These are phyloP conservation scores for Backusella circina DNA, from an alignment of 192 early-diverging fungal species.

Conservation along the genomic window DNA sequence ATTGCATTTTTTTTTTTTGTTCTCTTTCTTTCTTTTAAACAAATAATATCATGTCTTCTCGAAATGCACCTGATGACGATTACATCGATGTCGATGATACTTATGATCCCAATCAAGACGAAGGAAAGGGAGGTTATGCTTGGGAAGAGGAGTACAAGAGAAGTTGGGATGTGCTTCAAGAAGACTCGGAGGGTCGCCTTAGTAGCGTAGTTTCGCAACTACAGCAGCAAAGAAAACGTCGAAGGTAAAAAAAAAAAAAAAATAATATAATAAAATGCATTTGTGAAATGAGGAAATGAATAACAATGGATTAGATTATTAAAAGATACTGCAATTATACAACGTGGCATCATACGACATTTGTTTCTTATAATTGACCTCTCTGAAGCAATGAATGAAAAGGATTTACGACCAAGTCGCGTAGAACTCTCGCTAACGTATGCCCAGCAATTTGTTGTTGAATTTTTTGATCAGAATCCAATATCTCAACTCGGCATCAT, in stretches of 20 bases:
- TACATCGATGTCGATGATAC: constrained; percentile 56
- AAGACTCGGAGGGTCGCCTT: constrained; percentile 81
- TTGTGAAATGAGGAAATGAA: not conserved
- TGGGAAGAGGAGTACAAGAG: constrained; percentile 98
- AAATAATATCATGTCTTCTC: constrained; percentile 8
- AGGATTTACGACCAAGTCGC: constrained; percentile 80
- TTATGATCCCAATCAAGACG: constrained; percentile 36
- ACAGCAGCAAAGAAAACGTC: constrained; percentile 67
- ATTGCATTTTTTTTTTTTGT: not conserved
- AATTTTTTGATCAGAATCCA: constrained; percentile 96
- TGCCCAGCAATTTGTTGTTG: constrained; percentile 70
- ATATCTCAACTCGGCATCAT: constrained; percentile 85
- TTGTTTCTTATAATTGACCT: constrained; percentile 80
- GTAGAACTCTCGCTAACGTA: constrained; percentile 68
- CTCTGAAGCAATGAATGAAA: constrained; percentile 79
- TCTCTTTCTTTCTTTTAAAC: not conserved
- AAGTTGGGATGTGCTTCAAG: constrained; percentile 91
- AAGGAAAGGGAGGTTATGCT: constrained; percentile 65
- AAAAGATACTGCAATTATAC: constrained; percentile 67
- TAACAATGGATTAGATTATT: constrained; percentile 35
- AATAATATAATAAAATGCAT: too few species aligned
- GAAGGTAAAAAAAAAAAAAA: constrained; percentile 37
- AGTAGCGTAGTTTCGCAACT: constrained; percentile 69
- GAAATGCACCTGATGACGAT: constrained; percentile 37
- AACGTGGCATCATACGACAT: constrained; percentile 83